Conservation (phyloP, 768 basidiomycete species). For the Trametes elegans region DNA sequence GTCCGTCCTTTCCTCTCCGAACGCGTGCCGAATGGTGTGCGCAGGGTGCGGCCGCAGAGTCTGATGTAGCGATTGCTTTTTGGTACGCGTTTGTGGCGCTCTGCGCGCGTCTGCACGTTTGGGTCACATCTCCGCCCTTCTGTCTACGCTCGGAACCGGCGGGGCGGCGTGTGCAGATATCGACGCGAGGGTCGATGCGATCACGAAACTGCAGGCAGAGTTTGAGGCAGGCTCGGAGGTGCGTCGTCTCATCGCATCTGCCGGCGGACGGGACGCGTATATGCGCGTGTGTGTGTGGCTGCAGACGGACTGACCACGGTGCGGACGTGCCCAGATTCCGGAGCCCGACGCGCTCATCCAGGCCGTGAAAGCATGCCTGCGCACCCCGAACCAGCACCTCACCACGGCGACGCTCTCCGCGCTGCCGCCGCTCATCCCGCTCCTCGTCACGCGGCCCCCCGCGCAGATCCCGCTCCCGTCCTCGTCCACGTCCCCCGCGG, state of each 20-base stretch:
- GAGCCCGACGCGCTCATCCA: slow-evolving; percentile 66
- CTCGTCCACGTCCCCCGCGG: slow-evolving; percentile 34
- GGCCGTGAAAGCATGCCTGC: slow-evolving; percentile 70
- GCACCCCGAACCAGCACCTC: slow-evolving; percentile 80
- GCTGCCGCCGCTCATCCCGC: slow-evolving; percentile 63
- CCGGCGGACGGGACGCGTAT: no score
- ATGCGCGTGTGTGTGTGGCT: background rate
- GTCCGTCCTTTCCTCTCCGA: slow-evolving; percentile 20
- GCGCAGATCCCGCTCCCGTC: slow-evolving; percentile 22
- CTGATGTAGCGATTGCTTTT: background rate
- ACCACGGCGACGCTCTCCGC: slow-evolving; percentile 73
- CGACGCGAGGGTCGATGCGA: slow-evolving; percentile 77
- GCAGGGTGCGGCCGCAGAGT: background rate
- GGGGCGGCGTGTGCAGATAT: slow-evolving; percentile 49
- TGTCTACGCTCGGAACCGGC: no score
- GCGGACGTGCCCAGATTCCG: slow-evolving; percentile 47
- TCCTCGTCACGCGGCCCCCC: slow-evolving; percentile 44
- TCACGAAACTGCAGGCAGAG: slow-evolving; percentile 72
- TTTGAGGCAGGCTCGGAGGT: slow-evolving; percentile 75
- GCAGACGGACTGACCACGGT: background rate
- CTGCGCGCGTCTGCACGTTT: slow-evolving; percentile 2
- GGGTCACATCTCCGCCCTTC: background rate
- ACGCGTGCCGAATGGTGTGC: no score
- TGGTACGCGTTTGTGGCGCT: slow-evolving; percentile 7
- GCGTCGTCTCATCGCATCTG: slow-evolving; percentile 21